Conservation (phyloP, 2,329 filamentous ascomycete species). For the Ophiocordyceps camponoti-floridani region DNA sequence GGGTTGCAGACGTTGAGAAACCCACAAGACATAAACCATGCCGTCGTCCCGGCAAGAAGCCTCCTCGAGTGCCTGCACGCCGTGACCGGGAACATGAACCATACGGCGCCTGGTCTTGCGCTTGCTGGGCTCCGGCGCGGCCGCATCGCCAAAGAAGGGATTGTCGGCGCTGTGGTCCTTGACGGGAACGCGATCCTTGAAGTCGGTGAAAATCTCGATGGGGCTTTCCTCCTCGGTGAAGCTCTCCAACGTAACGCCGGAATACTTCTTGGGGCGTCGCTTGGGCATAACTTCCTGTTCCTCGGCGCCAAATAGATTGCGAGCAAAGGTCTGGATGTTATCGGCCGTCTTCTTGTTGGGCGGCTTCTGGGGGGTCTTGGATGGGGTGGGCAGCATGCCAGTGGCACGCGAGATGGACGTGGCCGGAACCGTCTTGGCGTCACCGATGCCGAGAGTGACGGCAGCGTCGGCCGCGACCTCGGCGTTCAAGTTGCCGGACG, state of each 20-base stretch:
- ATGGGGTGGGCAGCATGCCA: conserved; percentile 57
- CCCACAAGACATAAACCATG: conserved; percentile 62
- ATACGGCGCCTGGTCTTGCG: conserved; percentile 37
- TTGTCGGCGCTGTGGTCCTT: conserved; percentile 49
- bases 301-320: conserved; percentile 43
- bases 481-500: conserved; percentile 24
- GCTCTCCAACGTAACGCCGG: conserved; percentile 35
- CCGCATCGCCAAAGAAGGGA: conserved; percentile 44
- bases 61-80: conserved; percentile 41
- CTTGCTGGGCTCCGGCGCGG: conserved; percentile 20
- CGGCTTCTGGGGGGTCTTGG: conserved; percentile 57
- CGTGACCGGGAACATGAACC: conserved; percentile 37
- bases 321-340: conserved; percentile 35
- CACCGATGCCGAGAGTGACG: conserved; percentile 18
- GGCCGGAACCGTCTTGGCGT: conserved; percentile 10
- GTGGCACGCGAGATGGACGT: conserved; percentile 15
- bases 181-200: conserved; percentile 58
- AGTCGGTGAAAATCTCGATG: conserved; percentile 65
- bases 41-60: conserved; percentile 50
- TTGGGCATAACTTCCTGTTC: conserved; percentile 38
- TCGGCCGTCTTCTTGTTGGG: conserved; percentile 30
- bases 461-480: conserved; percentile 25
- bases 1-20: conserved; percentile 8
- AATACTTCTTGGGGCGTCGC: conserved; percentile 37
- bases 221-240: conserved; percentile 36